Conservation (phyloP, 305 asterid genomes). For the Petunia hybrid region DNA sequence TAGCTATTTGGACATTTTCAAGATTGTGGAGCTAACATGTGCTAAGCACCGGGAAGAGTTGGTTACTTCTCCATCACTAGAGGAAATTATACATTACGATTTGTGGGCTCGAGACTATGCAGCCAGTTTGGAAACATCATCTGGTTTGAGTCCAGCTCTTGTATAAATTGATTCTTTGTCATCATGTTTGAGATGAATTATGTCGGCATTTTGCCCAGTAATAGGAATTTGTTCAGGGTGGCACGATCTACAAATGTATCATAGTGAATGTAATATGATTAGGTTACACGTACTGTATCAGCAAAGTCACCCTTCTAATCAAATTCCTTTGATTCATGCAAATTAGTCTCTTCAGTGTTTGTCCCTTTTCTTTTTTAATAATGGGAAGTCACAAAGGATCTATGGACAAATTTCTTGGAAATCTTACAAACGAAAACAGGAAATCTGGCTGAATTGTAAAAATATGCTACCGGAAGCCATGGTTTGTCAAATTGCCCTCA, state of each 20-base stretch:
- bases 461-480: too few species aligned
- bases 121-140: conserved; percentile 56
- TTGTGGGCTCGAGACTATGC: conserved; percentile 94
- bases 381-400: not conserved
- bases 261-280: conserved; percentile 20
- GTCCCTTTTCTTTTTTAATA: not conserved
- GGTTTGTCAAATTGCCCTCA: too few species aligned
- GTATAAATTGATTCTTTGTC: conserved; percentile 44
- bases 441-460: too few species aligned
- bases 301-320: not conserved
- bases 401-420: not conserved
- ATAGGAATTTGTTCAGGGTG: not conserved
- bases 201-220: not conserved
- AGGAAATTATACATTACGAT: conserved; percentile 91
- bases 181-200: not conserved
- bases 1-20: conserved; percentile 86
- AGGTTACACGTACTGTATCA: conserved; percentile 23
- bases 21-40: conserved; percentile 90
- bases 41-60: conserved; percentile 72
- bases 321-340: not conserved
- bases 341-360: not conserved
- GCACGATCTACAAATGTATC: not conserved
- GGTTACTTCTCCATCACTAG: conserved; percentile 74
- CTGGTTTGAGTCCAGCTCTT: conserved; percentile 64
- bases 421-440: not conserved